Percentiles rank a stretch among this genome's conserved stretches.
These are phyloP conservation scores for Penicillium thymicola DNA, from an alignment of 2,329 filamentous ascomycete genomes.

Conservation along the genomic window DNA sequence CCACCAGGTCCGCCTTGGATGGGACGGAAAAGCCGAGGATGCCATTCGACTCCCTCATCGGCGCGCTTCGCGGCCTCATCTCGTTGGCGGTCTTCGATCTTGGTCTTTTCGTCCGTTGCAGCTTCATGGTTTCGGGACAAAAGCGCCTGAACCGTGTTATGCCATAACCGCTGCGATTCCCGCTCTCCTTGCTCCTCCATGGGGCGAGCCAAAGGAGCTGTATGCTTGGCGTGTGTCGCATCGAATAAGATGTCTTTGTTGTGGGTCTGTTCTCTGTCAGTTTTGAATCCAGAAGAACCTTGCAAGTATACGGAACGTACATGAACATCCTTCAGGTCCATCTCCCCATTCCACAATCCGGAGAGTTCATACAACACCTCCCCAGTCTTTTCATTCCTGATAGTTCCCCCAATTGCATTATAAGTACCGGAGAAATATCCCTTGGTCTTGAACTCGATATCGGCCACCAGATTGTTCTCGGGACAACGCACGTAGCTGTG, in stretches of 20 bases:
- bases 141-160: constrained; percentile 75
- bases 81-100: constrained; percentile 87
- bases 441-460: constrained; percentile 98
- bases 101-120: constrained; percentile 94
- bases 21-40: constrained; percentile 76
- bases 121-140: constrained; percentile 79
- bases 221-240: constrained; percentile 72
- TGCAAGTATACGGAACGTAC: constrained; percentile 28
- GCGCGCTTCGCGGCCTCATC: constrained; percentile 78
- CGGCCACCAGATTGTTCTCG: constrained; percentile 78
- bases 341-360: constrained; percentile 90
- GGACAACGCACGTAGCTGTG: constrained; percentile 91
- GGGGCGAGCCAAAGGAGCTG: constrained; percentile 69
- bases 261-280: constrained; percentile 61
- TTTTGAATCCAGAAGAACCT: not conserved
- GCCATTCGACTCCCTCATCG: constrained; percentile 81
- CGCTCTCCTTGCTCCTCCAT: constrained; percentile 82
- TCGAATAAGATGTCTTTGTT: constrained; percentile 90
- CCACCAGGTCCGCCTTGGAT: constrained; percentile 69
- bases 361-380: constrained; percentile 88
- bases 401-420: constrained; percentile 88
- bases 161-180: constrained; percentile 87
- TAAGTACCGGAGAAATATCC: constrained; percentile 96
- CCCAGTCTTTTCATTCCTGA: constrained; percentile 83
- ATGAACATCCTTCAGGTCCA: constrained; percentile 81